Base-by-base conservation (phyloP, 225 moss, liverwort and hornwort genomes). In the Anthoceros angustus region DNA sequence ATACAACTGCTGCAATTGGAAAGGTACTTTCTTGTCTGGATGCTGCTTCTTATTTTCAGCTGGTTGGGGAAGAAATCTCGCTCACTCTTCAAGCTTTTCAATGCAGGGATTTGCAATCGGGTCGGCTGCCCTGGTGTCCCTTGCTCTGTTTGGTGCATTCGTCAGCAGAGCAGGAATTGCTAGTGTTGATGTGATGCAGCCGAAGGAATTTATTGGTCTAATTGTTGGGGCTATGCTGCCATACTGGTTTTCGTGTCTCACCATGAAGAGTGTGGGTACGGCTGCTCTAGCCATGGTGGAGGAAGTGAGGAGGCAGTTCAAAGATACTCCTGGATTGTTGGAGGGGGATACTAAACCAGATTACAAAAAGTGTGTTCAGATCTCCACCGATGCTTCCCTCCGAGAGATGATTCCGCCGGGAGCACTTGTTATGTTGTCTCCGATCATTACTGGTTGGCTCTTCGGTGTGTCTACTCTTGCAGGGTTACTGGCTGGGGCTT, bases 211-310 rank as follows among this genome's bases (percentile, higher is more conserved):
- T 62, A 84, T 87, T 0, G 93, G 93, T 42, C 42, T 93, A 66
- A 66, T 93, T 39, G 76, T 93, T 43, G 93, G 93, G 12, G 93
- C 93, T 14, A 93, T 93, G 93, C 46, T 93, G 67, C 93, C 93
- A 0, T 93, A 93, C 74, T 93, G 93, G 93, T 93, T 93, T 68
- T 87, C 87, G 0, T 89, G 89, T 14, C 82, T 93, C 86, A 93
- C 93, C 8, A 89, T 93, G 93, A 93, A 93, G 84, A 93, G 93
- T 15, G 93, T 93, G 0, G 93, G 93, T 10, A 93, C 84, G 72
- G 93, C 93, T 24, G 93, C 93, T 25, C 71, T 93, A 77, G 93
- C 93, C 40, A 93, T 93, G 93, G 93, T 93, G 43, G 93, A 93
- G 74, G 93, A 93, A 79, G 93, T 93, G 25, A 71, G 93, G 64